Evolutionary conservation across 805 yeast genomes (phyloP), one percentile per base, ranked within the genome.

Genomic region (Yamadazyma insecticola): DNA sequence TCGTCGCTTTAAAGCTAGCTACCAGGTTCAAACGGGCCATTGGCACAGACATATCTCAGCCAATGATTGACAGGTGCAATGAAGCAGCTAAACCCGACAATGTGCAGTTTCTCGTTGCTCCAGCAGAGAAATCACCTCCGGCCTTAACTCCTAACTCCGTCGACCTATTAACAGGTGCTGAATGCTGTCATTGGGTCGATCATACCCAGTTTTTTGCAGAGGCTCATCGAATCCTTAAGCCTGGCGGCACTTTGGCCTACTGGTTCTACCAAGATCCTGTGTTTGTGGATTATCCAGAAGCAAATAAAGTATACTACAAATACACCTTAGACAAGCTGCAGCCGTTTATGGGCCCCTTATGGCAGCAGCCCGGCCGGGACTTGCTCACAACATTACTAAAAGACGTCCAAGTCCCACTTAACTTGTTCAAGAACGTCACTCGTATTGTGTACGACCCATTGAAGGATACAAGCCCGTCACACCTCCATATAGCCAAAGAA

Each of bases 171-270:
- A 72, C 87, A 2, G 83, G 80, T n/a, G 95, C 89, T 0, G 88
- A 88, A 50, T 81, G 88, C 36, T 76, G 72, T n/a, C 96, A 88
- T 55, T 88, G 96, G 95, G 72, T 85, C 35, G 68, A 80, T 34
- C 79, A 74, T 36, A 58, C 61, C 0, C 41, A 43, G 17, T 80
- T 78, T 50, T 77, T 76, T 49, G 45, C 53, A 4, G 76, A 73
- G 37, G 64, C 73, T 2, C 55, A 60, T 13, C 46, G 74, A 4
- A 58, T 76, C 10, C 60, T 86, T 37, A 71, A 70, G 30, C 68
- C 74, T 1, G 63, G 67, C 13, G 95, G 92, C 2, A 79, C 88
- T 0, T 49, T 88, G 28, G 81, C 87, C 0, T 73, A 74, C 43
- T 87, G 90, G 82, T 82, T 84, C 4, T 88, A 88, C 48, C 76